Evolutionary conservation across 202 grass and related monocot species (phyloP), one percentile per base, ranked within the genome.

Genomic region (Panicum hallii): DNA sequence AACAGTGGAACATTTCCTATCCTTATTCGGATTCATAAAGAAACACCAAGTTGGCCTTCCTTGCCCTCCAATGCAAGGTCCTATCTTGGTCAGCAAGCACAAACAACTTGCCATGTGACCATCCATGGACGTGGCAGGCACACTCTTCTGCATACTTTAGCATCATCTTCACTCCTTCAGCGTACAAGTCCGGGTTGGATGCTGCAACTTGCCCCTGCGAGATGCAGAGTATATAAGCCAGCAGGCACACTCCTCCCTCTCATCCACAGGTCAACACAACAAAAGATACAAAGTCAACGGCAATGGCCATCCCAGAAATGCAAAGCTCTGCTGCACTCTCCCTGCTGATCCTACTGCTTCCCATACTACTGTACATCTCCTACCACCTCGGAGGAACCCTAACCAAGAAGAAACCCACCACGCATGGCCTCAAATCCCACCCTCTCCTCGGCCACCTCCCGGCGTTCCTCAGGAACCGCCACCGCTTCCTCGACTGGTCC

Each of bases 401-500:
- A 11, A 30, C 14, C 5, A 66, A 50, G 68, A 86, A 44, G 58
- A 90, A 86, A 41, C 84, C 84, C 71, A 83, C 16, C 45, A 87
- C 79, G n/a, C 48, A 86, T 20, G 83, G 83, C 78, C 71, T 83
- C 26, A 86, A 57, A 28, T 9, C 88, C 30, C 80, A 90, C 84
- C 88, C 79, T 8, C 71, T 90, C 48, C 65, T 90, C 4, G 88
- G 88, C 64, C 46, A 90, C 79, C 79, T 90, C 19, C 89, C 66
- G 44, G 79, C 77, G n/a, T 87, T 87, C 84, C 20, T 90, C 78
- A 53, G 7, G 28, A 91, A 88, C 85, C 70, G 81, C 13, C 75
- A 87, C 80, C 84, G 88, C 9, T 87, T 90, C 79, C 84, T 90
- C 38, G 84, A 90, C 64, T 87, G 88, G 88, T 58, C 70, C 15